Evolutionary conservation across 441 rosid species (phyloP).

Genomic region (Francoa sonchifolia): DNA sequence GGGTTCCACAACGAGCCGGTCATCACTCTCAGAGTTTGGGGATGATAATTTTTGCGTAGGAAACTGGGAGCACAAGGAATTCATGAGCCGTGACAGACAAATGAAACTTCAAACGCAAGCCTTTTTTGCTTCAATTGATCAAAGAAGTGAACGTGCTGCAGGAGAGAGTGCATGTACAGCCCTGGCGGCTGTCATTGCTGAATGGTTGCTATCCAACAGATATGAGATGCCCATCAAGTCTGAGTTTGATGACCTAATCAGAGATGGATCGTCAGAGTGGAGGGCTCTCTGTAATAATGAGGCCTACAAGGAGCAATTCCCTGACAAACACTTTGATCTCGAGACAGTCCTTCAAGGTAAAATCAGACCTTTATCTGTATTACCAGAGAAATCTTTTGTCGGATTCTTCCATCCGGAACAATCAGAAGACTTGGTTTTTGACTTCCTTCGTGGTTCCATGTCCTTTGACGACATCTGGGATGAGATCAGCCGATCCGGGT

Average conservation of each 20-base stretch:
- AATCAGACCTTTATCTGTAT: constrained; percentile 37
- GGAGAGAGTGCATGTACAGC: constrained; percentile 87
- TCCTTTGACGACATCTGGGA: constrained; percentile 79
- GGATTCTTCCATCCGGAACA: constrained; percentile 76
- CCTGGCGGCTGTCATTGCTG: constrained; percentile 66
- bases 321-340: constrained; percentile 81
- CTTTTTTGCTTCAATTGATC: constrained; percentile 78
- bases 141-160: constrained; percentile 66
- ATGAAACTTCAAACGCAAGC: constrained; percentile 57
- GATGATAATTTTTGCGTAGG: constrained; percentile 64
- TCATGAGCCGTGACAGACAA: constrained; percentile 55
- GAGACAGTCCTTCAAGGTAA: constrained; percentile 72
- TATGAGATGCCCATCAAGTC: constrained; percentile 57
- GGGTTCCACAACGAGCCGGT: constrained; percentile 29
- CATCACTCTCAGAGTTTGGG: constrained; percentile 61
- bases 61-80: constrained; percentile 64
- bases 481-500: constrained; percentile 34
- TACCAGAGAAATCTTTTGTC: constrained; percentile 49
- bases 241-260: constrained; percentile 57
- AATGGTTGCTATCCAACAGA: constrained; percentile 60
- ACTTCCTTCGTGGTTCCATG: constrained; percentile 65
- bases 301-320: constrained; percentile 39
- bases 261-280: constrained; percentile 80
- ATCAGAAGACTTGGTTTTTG: constrained; percentile 33
- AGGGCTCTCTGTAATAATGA: constrained; percentile 60